These are phyloP conservation scores for Asterophora lycoperdoides DNA, from an alignment of 768 basidiomycete genomes.

Conservation along the genomic window DNA sequence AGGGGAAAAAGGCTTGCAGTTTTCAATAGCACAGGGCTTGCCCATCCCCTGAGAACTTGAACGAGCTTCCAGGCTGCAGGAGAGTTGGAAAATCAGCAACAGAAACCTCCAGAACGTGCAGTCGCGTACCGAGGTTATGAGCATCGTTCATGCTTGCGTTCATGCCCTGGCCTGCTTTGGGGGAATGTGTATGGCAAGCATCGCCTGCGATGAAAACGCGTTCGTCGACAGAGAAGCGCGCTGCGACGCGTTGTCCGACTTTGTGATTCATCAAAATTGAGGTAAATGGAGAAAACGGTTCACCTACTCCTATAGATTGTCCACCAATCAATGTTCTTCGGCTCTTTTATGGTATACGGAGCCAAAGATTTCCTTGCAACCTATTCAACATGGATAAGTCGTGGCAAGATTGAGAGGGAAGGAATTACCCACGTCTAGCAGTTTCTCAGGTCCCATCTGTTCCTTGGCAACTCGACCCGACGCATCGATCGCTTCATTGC, in stretches of 20 bases:
- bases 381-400: slow-evolving; percentile 24
- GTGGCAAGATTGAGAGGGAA: neutral
- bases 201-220: slow-evolving; percentile 77
- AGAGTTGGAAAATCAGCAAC: neutral
- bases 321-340: slow-evolving; percentile 62
- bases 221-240: slow-evolving; percentile 53
- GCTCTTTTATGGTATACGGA: slow-evolving; percentile 50
- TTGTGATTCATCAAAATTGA: neutral
- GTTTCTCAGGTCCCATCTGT: slow-evolving; percentile 42
- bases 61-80: slow-evolving; percentile 55
- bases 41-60: slow-evolving; percentile 53
- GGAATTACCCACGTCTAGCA: slow-evolving; percentile 44
- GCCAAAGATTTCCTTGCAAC: slow-evolving; percentile 51
- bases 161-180: slow-evolving; percentile 73
- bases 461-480: slow-evolving; percentile 51
- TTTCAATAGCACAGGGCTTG: slow-evolving; percentile 41
- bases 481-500: slow-evolving; percentile 40
- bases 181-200: slow-evolving; percentile 67
- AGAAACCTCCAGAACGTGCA: neutral
- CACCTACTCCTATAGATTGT: slow-evolving; percentile 66
- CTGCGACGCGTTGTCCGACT: slow-evolving; percentile 77
- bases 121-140: slow-evolving; percentile 54
- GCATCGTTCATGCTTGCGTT: slow-evolving; percentile 75
- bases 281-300: neutral
- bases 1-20: slow-evolving; percentile 35